Percentiles rank a stretch among this genome's conserved stretches.
These are phyloP conservation scores for Phytophthora ohioensis DNA, from an alignment of 352 stramenopile species.

Conservation along the genomic window DNA sequence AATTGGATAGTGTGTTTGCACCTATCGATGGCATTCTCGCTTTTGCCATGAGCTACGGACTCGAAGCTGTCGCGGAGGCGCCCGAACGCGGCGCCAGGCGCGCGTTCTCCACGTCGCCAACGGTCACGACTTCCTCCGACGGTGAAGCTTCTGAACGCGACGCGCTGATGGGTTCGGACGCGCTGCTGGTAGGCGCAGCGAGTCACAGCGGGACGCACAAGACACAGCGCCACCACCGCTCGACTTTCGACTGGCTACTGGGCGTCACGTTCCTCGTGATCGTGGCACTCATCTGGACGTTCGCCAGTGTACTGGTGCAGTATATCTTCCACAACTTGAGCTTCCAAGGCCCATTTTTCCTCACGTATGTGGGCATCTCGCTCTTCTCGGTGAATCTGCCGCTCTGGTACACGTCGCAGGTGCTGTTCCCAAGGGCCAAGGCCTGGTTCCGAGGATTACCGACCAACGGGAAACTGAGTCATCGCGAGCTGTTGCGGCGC, in stretches of 20 bases:
- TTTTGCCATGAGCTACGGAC: constrained; percentile 30
- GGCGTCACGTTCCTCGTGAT: constrained; percentile 78
- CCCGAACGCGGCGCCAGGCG: constrained; percentile 18
- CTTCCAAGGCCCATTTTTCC: constrained; percentile 89
- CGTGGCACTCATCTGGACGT: constrained; percentile 86
- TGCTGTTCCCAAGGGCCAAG: constrained; percentile 50
- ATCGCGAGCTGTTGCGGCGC: constrained; percentile 43
- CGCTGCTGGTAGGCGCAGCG: constrained; percentile 27
- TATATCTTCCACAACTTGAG: constrained; percentile 90
- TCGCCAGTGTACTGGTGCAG: constrained; percentile 88
- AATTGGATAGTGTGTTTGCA: constrained; percentile 7
- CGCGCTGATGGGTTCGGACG: constrained; percentile 29
- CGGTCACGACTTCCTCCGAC: constrained; percentile 31
- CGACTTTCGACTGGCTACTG: constrained; percentile 72
- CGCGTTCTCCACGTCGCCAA: constrained; percentile 30
- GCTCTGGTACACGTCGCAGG: constrained; percentile 71
- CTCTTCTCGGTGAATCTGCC: constrained; percentile 89
- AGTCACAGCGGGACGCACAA: constrained; percentile 22
- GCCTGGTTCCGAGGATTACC: constrained; percentile 49
- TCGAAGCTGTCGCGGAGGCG: constrained; percentile 6
- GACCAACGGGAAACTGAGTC: constrained; percentile 50
- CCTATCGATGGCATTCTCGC: constrained; percentile 13
- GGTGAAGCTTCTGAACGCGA: constrained; percentile 36
- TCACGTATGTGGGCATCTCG: constrained; percentile 90
- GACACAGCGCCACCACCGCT: constrained; percentile 21